Percentiles rank a stretch among this genome's conserved stretches.
phyloP scores from a whole-genome alignment of 2,329 filamentous ascomycete species.

The Colletotrichum spaethianum region DNA sequence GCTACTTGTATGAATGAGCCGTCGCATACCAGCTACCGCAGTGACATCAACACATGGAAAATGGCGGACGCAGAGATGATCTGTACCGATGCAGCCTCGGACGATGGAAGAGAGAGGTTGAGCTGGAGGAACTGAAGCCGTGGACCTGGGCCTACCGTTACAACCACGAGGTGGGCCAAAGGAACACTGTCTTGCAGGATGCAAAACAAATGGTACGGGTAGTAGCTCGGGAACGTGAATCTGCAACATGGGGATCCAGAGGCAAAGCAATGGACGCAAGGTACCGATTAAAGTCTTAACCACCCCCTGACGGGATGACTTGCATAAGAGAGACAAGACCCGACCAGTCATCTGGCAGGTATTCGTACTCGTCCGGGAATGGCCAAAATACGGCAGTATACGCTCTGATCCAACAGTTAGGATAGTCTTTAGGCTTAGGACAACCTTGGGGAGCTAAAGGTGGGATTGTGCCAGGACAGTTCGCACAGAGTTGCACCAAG shows the following conservation, averaged over 20 bases:
- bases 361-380: not conserved
- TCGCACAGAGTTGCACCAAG: constrained; percentile 21
- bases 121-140: not conserved
- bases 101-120: not conserved
- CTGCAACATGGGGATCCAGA: constrained; percentile 32
- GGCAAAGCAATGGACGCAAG: constrained; percentile 13
- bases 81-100: not conserved
- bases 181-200: constrained; percentile 25
- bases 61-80: too few species aligned
- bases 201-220: constrained; percentile 25
- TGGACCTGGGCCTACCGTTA: constrained; percentile 1
- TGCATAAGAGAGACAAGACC: constrained; percentile 21
- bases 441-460: not conserved
- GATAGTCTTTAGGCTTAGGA: not conserved
- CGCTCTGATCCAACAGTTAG: not conserved
- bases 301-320: constrained; percentile 29
- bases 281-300: constrained; percentile 14
- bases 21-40: not conserved
- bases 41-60: too few species aligned
- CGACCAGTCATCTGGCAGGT: constrained; percentile 15
- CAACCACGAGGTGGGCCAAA: constrained; percentile 13
- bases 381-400: not conserved
- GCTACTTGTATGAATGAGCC: not conserved
- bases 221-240: constrained; percentile 15
- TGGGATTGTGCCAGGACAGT: constrained; percentile 9